phyloP scores from a whole-genome alignment of 495 filamentous ascomycete genomes.

The Rhypophila decipiens region DNA sequence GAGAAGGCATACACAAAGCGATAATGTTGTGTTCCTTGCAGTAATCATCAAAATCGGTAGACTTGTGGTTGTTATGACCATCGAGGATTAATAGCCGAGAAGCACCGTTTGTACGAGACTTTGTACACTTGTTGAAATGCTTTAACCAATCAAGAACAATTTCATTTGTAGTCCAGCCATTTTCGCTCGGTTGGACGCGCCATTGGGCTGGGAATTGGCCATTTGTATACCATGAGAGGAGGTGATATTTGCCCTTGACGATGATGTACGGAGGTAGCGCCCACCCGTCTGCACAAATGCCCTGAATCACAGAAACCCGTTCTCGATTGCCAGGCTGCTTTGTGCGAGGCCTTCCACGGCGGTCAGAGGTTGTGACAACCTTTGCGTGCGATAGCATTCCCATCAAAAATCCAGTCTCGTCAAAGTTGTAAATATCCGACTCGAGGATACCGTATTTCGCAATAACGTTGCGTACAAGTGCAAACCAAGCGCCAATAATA shows the following conservation, averaged over 20 bases:
- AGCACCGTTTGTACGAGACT: background rate
- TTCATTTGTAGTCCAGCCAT: background rate
- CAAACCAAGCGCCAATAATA: background rate
- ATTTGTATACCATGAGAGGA: slow-evolving; percentile 7
- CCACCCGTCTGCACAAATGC: background rate
- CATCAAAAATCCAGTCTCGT: background rate
- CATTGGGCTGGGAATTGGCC: slow-evolving; percentile 2
- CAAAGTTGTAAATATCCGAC: background rate
- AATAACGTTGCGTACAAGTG: background rate
- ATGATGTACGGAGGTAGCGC: background rate
- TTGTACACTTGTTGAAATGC: background rate
- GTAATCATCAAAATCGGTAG: slow-evolving; percentile 6
- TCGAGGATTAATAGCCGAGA: slow-evolving; percentile 1
- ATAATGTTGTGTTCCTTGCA: slow-evolving; percentile 4
- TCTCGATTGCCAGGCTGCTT: slow-evolving; percentile 3
- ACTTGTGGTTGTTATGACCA: slow-evolving; percentile 7
- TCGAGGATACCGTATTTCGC: background rate
- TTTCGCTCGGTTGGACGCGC: slow-evolving; percentile 1
- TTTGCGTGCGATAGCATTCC: background rate
- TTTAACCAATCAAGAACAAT: background rate
- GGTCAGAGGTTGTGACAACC: background rate
- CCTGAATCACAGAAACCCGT: background rate
- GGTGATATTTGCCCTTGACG: background rate
- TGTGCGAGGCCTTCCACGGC: background rate
- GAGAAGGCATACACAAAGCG: slow-evolving; percentile 2